Evolutionary conservation across 2,329 filamentous ascomycete species (phyloP).

Genomic region (Westerdykella aurantiaca): DNA sequence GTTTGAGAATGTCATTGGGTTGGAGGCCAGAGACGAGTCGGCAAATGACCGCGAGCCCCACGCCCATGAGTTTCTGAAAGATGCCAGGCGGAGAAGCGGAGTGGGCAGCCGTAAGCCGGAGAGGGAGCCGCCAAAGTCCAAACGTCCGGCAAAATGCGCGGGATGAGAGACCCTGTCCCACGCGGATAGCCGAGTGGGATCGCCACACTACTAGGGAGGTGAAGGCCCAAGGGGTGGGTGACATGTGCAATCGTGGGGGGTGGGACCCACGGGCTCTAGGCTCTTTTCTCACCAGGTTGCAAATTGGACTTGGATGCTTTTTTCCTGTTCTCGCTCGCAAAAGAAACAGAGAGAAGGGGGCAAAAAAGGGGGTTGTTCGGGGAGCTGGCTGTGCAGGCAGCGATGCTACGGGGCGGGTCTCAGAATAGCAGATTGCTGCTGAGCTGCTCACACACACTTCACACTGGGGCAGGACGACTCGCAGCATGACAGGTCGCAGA

Average conservation of each 20-base stretch:
- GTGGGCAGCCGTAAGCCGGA: conserved; percentile 13
- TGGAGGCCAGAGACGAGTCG: not conserved
- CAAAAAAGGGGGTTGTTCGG: too few species aligned
- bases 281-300: conserved; percentile 9
- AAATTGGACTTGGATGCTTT: conserved; percentile 10
- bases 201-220: conserved; percentile 8
- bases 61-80: not conserved
- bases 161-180: conserved; percentile 10
- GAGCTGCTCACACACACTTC: not conserved
- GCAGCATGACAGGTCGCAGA: conserved; percentile 11
- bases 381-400: too few species aligned
- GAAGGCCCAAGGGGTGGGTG: not conserved
- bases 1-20: conserved; percentile 7
- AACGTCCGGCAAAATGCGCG: conserved; percentile 15
- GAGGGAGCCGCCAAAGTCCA: conserved; percentile 9
- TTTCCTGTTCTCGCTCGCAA: too few species aligned
- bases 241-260: not conserved
- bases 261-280: not conserved
- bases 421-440: conserved; percentile 1
- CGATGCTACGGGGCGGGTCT: conserved; percentile 1
- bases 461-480: conserved; percentile 4
- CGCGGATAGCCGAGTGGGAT: conserved; percentile 24
- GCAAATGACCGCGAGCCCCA: not conserved
- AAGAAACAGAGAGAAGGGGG: too few species aligned
- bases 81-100: conserved; percentile 19